Conservation (phyloP, 148 eudicot genomes). For the Rhododendron molle region DNA sequence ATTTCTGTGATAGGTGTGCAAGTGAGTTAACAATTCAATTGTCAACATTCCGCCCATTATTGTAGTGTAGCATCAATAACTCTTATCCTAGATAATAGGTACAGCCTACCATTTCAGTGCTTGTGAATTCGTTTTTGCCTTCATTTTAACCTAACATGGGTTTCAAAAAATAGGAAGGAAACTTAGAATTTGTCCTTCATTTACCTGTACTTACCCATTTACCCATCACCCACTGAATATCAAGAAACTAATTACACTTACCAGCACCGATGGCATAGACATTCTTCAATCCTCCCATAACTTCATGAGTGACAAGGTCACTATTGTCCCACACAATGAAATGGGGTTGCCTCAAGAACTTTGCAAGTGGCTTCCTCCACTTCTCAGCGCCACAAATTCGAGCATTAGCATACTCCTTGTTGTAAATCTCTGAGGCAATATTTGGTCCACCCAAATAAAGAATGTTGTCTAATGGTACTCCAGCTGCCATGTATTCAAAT, state of each 20-base stretch:
- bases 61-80: not conserved
- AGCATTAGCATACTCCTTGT: conserved; percentile 96
- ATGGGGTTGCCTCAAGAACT: conserved; percentile 87
- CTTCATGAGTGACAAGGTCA: conserved; percentile 97
- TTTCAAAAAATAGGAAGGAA: not conserved
- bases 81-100: not conserved
- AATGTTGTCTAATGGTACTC: conserved; percentile 83
- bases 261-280: conserved; percentile 91
- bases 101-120: not conserved
- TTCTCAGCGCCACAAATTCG: conserved; percentile 87
- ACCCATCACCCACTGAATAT: not conserved
- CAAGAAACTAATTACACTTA: conserved; percentile 16
- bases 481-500: conserved; percentile 46
- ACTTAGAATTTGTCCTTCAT: not conserved
- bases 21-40: not conserved
- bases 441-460: conserved; percentile 96
- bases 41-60: not conserved
- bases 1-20: not conserved
- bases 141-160: not conserved
- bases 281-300: conserved; percentile 96
- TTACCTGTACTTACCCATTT: not conserved
- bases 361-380: conserved; percentile 84
- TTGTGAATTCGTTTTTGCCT: not conserved
- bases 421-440: conserved; percentile 90
- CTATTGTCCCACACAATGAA: conserved; percentile 97